These are phyloP conservation scores for Gyromitra esculenta DNA, from an alignment of 2,329 filamentous ascomycete genomes.

Conservation along the genomic window DNA sequence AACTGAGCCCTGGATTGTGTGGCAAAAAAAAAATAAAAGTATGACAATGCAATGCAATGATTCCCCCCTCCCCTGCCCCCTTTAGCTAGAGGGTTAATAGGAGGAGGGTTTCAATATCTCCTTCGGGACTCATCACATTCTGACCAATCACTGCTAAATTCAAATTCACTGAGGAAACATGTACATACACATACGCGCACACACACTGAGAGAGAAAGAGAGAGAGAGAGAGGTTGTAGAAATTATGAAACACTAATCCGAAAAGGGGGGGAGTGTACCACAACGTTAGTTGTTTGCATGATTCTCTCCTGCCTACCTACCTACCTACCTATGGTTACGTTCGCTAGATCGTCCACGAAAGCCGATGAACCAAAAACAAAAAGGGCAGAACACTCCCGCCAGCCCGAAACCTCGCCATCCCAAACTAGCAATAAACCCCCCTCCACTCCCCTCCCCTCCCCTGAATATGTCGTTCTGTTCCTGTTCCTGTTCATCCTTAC, in stretches of 20 bases:
- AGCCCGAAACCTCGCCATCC: constrained; percentile 17
- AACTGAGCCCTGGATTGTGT: constrained; percentile 4
- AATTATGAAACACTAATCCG: constrained; percentile 27
- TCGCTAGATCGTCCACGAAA: constrained; percentile 20
- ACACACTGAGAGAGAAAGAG: no score
- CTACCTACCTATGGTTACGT: background rate
- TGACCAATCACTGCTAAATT: constrained; percentile 18
- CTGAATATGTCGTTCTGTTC: constrained; percentile 41
- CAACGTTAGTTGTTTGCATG: constrained; percentile 36
- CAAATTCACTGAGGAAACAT: constrained; percentile 29
- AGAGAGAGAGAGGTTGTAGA: background rate
- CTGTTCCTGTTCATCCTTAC: constrained; percentile 35
- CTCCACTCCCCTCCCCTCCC: background rate
- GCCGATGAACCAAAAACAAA: constrained; percentile 27
- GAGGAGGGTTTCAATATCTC: constrained; percentile 1
- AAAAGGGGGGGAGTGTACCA: constrained; percentile 15
- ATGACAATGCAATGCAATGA: constrained; percentile 22
- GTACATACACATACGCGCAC: no score
- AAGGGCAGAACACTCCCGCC: constrained; percentile 13
- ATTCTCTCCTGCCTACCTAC: background rate
- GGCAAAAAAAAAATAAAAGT: constrained; percentile 32
- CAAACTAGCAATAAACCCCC: no score
- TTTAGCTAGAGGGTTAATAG: background rate
- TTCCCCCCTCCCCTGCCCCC: no score
- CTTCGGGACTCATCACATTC: constrained; percentile 29